Conservation (phyloP, 78 protist genomes). For the Isochrysis galbana region DNA sequence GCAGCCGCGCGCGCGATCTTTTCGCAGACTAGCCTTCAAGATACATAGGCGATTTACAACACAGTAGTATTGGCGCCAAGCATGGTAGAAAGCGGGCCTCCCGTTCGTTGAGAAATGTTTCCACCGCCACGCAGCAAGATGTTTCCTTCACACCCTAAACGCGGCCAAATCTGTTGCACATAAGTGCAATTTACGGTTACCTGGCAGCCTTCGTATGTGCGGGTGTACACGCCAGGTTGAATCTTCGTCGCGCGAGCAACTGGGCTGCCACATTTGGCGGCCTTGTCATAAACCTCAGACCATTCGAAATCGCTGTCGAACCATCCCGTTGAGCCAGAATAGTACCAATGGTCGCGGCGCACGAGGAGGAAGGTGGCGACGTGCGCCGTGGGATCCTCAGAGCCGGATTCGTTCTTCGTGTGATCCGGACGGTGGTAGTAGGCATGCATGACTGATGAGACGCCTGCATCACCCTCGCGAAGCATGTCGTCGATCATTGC, state of each 20-base stretch:
- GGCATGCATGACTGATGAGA: neutral
- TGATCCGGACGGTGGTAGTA: neutral
- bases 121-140: too few relatives aligned
- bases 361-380: conserved; percentile 5
- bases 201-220: neutral
- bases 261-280: neutral
- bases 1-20: too few relatives aligned
- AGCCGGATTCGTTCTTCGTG: neutral
- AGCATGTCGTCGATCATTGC: neutral
- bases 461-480: neutral
- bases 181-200: neutral
- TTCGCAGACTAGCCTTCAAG: too few relatives aligned
- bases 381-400: neutral
- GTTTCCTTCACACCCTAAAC: too few relatives aligned
- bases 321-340: neutral
- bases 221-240: neutral
- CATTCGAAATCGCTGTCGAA: neutral
- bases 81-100: too few relatives aligned
- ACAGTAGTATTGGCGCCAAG: too few relatives aligned
- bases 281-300: neutral
- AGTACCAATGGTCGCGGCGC: neutral
- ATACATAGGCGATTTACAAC: too few relatives aligned
- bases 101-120: too few relatives aligned
- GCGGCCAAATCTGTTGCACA: too few relatives aligned
- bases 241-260: neutral